Conservation (phyloP, 2,329 filamentous ascomycete genomes). For the Tolypocladium paradoxum region DNA sequence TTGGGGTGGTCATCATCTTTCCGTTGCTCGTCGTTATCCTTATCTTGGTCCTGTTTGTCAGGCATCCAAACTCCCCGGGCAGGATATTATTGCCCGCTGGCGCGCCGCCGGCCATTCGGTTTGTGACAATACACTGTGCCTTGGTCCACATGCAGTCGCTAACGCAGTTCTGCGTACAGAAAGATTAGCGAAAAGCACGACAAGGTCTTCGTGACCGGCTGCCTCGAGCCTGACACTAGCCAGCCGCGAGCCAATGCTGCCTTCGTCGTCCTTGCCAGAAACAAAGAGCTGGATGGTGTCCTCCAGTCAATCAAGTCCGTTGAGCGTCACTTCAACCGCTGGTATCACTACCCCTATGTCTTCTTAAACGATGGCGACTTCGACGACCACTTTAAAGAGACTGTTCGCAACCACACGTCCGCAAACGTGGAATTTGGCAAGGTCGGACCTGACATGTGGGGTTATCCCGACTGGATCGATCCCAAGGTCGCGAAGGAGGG, state of each 20-base stretch:
- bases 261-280: conserved; percentile 89
- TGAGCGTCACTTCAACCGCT: conserved; percentile 96
- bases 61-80: conserved; percentile 73
- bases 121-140: conserved; percentile 20
- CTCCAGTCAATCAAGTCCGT: conserved; percentile 96
- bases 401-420: conserved; percentile 83
- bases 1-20: conserved; percentile 88
- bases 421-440: conserved; percentile 83
- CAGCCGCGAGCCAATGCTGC: conserved; percentile 82
- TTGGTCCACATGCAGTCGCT: conserved; percentile 1
- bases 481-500: conserved; percentile 89
- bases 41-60: conserved; percentile 80
- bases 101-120: conserved; percentile 83
- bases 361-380: conserved; percentile 98
- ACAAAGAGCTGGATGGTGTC: conserved; percentile 93
- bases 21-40: conserved; percentile 84
- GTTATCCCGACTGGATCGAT: conserved; percentile 93
- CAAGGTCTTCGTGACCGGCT: conserved; percentile 90
- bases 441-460: conserved; percentile 87
- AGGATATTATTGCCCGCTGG: conserved; percentile 81
- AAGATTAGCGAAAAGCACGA: conserved; percentile 97
- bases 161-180: conserved; percentile 32
- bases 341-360: conserved; percentile 97
- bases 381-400: conserved; percentile 85
- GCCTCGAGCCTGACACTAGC: conserved; percentile 67